Base-by-base conservation (phyloP, 345 rosid species). In the Hibiscus trionum region DNA sequence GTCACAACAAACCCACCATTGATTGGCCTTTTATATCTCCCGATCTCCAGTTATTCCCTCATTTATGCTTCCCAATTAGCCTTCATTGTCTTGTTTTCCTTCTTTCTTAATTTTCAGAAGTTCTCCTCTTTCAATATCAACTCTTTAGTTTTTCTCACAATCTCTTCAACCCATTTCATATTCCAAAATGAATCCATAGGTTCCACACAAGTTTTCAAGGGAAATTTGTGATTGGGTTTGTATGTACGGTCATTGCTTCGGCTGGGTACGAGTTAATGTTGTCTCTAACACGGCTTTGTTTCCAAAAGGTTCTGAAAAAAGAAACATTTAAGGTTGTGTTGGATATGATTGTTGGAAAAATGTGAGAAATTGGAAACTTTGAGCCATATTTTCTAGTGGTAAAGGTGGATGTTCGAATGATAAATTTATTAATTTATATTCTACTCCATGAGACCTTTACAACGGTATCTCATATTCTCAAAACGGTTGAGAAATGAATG, bases 61-160 rank as follows among this genome's bases (percentile, higher is more conserved):
- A 60, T 83, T 3, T 77, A 76, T 11, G 78, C 88, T 21, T 73
- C 84, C 14, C 87, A 85, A 15, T 47, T 82, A 66, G 86, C 77
- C 55, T 83, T 87, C 80, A 87, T 77, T 68, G 80, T 82, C 33
- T 42, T 83, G 8, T 87, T 87, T 68, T 73, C 87, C 7, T 83
- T 39, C 75, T 76, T 85, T 79, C 71, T 83, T 49, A 80, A 85
- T 57, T 62, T 77, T 0, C 81, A 80, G 21, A 81, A 81, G 72
- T 83, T 84, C 82, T 79, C 84, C 27, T 74, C 83, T 70, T 77
- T 56, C 14, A 78, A 78, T 42, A 31, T 79, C 35, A 85, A 84
- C 15, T 79, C 84, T 11, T n/a, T 80, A 0, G 71, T 85, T 12
- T 81, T 87, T n/a, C 86, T 83, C 62, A 78, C 84, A 11, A 74